phyloP scores from a whole-genome alignment of 257 asterid species.

The Handroanthus guayacan region DNA sequence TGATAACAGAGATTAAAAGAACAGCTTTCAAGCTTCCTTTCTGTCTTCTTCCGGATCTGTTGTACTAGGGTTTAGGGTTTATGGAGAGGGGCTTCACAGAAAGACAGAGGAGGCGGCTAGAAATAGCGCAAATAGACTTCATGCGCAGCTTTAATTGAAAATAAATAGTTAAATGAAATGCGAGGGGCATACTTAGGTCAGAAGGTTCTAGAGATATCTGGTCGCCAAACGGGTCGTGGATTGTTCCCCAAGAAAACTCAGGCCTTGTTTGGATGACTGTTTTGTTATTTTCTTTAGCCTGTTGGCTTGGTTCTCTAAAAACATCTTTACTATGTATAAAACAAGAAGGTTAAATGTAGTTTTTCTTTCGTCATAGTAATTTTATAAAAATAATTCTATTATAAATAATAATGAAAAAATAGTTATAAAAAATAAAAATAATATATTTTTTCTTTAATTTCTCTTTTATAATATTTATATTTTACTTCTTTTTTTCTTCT shows the following conservation, averaged over 20 bases:
- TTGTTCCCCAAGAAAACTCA: conserved; percentile 32
- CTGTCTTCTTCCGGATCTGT: background rate
- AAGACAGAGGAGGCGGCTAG: conserved; percentile 11
- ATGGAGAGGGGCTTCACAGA: conserved; percentile 36
- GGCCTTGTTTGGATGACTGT: too few relatives aligned
- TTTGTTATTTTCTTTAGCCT: too few relatives aligned
- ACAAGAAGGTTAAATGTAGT: too few relatives aligned
- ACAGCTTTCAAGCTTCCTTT: background rate
- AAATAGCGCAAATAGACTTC: conserved; percentile 17
- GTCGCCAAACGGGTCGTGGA: conserved; percentile 22
- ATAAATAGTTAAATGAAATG: background rate
- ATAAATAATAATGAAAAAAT: too few relatives aligned
- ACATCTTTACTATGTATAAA: too few relatives aligned
- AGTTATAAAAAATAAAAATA: too few relatives aligned
- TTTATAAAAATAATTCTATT: too few relatives aligned
- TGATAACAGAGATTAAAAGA: background rate
- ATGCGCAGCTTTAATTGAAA: background rate
- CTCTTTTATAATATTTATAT: too few relatives aligned
- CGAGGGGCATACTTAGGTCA: background rate
- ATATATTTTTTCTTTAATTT: too few relatives aligned
- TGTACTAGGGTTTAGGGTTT: conserved; percentile 58
- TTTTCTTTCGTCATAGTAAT: too few relatives aligned
- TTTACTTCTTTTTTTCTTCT: too few relatives aligned
- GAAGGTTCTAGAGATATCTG: conserved; percentile 43
- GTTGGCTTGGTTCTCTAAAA: too few relatives aligned